Evolutionary conservation across 2,329 filamentous ascomycete species (phyloP).

Genomic region (Intubia oerlemansii): DNA sequence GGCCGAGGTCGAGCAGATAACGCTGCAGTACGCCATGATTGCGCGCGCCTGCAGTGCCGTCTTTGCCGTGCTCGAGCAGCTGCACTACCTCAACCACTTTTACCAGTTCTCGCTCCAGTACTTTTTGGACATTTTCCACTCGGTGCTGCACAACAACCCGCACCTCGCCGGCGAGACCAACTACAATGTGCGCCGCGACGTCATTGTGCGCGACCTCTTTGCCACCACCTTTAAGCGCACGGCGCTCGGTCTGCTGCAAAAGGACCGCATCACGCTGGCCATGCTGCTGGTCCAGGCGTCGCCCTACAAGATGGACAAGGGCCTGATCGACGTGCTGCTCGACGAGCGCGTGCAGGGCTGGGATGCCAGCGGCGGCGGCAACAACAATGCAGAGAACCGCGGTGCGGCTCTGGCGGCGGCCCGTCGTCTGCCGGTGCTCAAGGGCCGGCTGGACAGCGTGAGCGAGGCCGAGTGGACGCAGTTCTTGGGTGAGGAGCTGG

Average conservation of each 20-base stretch:
- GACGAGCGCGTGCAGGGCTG: slow-evolving; percentile 55
- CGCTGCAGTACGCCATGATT: slow-evolving; percentile 80
- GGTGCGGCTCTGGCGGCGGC: slow-evolving; percentile 45
- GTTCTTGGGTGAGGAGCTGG: slow-evolving; percentile 71
- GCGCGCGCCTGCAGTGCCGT: slow-evolving; percentile 91
- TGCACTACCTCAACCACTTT: slow-evolving; percentile 97
- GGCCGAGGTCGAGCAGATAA: slow-evolving; percentile 93
- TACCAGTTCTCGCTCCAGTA: slow-evolving; percentile 98
- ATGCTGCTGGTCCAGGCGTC: slow-evolving; percentile 90
- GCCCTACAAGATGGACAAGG: slow-evolving; percentile 90
- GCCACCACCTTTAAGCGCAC: slow-evolving; percentile 82
- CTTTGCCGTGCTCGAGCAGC: slow-evolving; percentile 87
- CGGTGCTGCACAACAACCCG: slow-evolving; percentile 65
- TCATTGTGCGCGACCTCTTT: slow-evolving; percentile 83
- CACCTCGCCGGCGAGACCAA: slow-evolving; percentile 49
- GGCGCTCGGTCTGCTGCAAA: slow-evolving; percentile 79
- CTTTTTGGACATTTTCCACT: slow-evolving; percentile 93
- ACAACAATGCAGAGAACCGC: slow-evolving; percentile 39
- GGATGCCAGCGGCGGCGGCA: slow-evolving; percentile 28
- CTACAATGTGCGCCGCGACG: slow-evolving; percentile 60
- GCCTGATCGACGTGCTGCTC: slow-evolving; percentile 66
- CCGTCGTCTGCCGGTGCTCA: slow-evolving; percentile 50
- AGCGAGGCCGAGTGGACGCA: slow-evolving; percentile 48
- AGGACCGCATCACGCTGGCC: slow-evolving; percentile 80
- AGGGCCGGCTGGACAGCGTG: slow-evolving; percentile 44